These are phyloP conservation scores for Claviceps humidiphila DNA, from an alignment of 2,329 filamentous ascomycete species.

Conservation along the genomic window DNA sequence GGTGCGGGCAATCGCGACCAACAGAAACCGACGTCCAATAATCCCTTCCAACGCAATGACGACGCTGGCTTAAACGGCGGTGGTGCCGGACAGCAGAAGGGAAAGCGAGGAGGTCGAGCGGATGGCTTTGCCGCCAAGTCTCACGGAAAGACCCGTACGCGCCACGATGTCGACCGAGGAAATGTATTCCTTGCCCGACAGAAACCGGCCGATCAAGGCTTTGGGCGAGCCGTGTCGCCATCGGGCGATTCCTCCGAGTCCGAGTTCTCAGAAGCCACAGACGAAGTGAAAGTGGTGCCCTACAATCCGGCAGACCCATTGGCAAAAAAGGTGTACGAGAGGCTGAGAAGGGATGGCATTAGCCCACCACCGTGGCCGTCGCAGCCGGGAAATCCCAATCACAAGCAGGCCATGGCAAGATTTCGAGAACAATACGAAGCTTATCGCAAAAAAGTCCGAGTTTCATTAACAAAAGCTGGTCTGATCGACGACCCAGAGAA, in stretches of 20 bases:
- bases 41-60: slow-evolving; percentile 16
- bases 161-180: neutral
- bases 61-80: slow-evolving; percentile 14
- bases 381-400: slow-evolving; percentile 38
- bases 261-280: slow-evolving; percentile 10
- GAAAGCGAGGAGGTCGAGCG: slow-evolving; percentile 10
- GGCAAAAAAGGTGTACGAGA: slow-evolving; percentile 37
- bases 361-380: slow-evolving; percentile 40
- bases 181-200: slow-evolving; percentile 3
- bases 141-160: slow-evolving; percentile 4
- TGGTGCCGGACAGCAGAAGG: slow-evolving; percentile 10
- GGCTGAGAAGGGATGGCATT: slow-evolving; percentile 42
- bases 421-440: slow-evolving; percentile 43
- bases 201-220: slow-evolving; percentile 3
- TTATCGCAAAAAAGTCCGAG: slow-evolving; percentile 43
- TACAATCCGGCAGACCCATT: slow-evolving; percentile 23
- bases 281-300: slow-evolving; percentile 2
- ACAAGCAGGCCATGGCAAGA: slow-evolving; percentile 37
- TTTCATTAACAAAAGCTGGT: slow-evolving; percentile 43
- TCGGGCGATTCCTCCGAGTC: slow-evolving; percentile 12
- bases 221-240: slow-evolving; percentile 14
- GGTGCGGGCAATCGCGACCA: slow-evolving; percentile 17
- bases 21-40: slow-evolving; percentile 15
- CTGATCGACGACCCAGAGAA: slow-evolving; percentile 53
- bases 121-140: slow-evolving; percentile 11